Evolutionary conservation across 73 alveolate genomes (phyloP).

Genomic region (Paramecium caudatum): DNA sequence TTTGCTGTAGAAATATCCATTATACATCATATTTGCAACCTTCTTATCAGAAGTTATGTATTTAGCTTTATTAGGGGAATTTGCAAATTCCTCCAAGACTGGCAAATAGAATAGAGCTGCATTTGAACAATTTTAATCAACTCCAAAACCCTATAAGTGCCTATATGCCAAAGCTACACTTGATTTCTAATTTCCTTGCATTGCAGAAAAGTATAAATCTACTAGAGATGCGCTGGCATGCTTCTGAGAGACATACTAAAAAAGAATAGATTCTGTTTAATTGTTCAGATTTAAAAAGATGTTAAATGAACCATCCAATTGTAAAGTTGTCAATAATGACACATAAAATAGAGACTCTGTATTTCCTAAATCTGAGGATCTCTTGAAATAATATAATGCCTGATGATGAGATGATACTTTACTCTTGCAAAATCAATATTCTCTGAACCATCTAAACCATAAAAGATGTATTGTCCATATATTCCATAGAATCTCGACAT

Average conservation of each 20-base stretch:
- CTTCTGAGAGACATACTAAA: background rate
- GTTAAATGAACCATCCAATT: constrained; percentile 37
- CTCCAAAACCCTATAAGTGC: constrained; percentile 30
- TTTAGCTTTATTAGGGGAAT: constrained; percentile 16
- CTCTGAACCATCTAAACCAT: constrained; percentile 6
- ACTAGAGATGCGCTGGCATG: background rate
- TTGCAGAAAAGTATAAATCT: constrained; percentile 36
- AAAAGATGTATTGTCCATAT: constrained; percentile 40
- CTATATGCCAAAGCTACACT: background rate
- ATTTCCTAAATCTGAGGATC: constrained; percentile 23
- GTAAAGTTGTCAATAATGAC: background rate
- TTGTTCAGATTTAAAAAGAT: background rate
- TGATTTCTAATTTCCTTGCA: background rate
- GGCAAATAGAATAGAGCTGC: constrained; percentile 46
- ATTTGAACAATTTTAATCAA: constrained; percentile 23
- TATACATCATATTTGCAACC: constrained; percentile 3
- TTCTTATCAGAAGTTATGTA: background rate
- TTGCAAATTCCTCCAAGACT: constrained; percentile 26
- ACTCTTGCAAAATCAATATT: constrained; percentile 34
- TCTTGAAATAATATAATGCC: constrained; percentile 44
- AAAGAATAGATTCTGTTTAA: background rate
- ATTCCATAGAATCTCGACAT: constrained; percentile 7
- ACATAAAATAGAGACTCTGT: background rate
- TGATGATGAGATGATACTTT: background rate
- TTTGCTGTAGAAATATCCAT: background rate